A percentile compares a stretch with the other conserved stretches of the same genome.
phyloP scores from a whole-genome alignment of 257 asterid genomes.

The Scutellaria baicalensis region DNA sequence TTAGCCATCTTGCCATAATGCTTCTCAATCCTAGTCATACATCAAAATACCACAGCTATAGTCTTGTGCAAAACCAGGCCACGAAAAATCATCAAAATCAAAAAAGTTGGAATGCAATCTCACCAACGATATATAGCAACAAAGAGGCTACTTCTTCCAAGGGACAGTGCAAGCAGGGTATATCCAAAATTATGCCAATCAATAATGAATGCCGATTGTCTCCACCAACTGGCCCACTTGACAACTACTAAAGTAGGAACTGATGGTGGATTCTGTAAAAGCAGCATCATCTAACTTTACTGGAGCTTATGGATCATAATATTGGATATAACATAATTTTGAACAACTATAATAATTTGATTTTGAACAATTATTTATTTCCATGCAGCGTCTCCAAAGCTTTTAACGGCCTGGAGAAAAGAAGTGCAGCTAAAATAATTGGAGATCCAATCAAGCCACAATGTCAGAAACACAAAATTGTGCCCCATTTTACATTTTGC shows the following conservation, averaged over 20 bases:
- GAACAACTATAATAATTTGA: neutral
- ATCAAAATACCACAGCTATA: slow-evolving; percentile 9
- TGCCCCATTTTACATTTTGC: neutral
- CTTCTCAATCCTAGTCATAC: slow-evolving; percentile 76
- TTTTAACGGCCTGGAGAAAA: neutral
- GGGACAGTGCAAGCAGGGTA: slow-evolving; percentile 76
- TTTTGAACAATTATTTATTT: neutral
- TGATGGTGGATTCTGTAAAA: slow-evolving; percentile 92
- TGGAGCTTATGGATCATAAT: neutral
- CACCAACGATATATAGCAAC: slow-evolving; percentile 82
- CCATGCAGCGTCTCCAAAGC: neutral
- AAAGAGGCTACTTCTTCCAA: slow-evolving; percentile 72
- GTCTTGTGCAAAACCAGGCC: slow-evolving; percentile 7
- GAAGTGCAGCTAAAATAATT: neutral
- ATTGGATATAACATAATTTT: neutral
- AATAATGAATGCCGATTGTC: slow-evolving; percentile 59
- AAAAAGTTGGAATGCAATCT: slow-evolving; percentile 7
- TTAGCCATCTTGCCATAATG: slow-evolving; percentile 77
- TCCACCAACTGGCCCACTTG: slow-evolving; percentile 85
- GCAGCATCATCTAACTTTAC: neutral
- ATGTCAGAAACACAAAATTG: neutral
- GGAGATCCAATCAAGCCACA: neutral
- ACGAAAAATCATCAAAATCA: neutral
- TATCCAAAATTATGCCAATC: slow-evolving; percentile 99
- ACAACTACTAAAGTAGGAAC: slow-evolving; percentile 95